Evolutionary conservation across 2,329 filamentous ascomycete genomes (phyloP), one percentile per base, ranked within the genome.

Genomic region (Aspergillus caelatus): DNA sequence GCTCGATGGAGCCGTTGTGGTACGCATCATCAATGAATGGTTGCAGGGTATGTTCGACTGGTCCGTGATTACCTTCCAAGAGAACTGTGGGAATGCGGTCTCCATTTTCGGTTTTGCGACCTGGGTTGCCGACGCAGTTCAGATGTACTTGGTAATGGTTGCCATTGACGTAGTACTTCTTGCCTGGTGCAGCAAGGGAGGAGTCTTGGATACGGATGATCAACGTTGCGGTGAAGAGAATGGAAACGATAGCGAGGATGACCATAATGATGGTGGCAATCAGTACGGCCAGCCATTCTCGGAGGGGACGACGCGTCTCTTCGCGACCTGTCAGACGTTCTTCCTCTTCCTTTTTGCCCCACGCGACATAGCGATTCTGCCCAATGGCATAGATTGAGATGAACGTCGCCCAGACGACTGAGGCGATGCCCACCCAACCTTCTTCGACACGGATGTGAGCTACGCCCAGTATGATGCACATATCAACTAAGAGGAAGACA

Each of bases 261-360:
- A 86, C 80, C 72, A 96, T 86, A 46, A 91, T 84, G 54, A 93
- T 79, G 1, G 91, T 93, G 30, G 93, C 90, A 4, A 89, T 73
- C 3, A 96, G 80, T 16, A 99, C 92, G 50, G 89, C 90, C 6
- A 89, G 79, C 94, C 95, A 98, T 80, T 98, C 93, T 48, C 86
- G 81, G 6, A 97, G 78, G 0, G 93, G 91, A 32, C 94, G 88
- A 28, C 94, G 87, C 12, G 91, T 93, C 80, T 99, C 94, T 34
- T 91, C 87, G 16, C 94, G 90, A 12, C 95, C 95, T 0, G 94
- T 98, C 23, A 98, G 82, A 30, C 95, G 88, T 76, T 97, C 90
- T 75, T 99, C 95, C 76, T 98, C 95, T 72, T 97, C 93, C 1
- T 84, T 84, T 79, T 98, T 98, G 62, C 94, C 95, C 91, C 93